Evolutionary conservation across 2,329 filamentous ascomycete genomes (phyloP).

Genomic region (Leptosphaerulina australis): DNA sequence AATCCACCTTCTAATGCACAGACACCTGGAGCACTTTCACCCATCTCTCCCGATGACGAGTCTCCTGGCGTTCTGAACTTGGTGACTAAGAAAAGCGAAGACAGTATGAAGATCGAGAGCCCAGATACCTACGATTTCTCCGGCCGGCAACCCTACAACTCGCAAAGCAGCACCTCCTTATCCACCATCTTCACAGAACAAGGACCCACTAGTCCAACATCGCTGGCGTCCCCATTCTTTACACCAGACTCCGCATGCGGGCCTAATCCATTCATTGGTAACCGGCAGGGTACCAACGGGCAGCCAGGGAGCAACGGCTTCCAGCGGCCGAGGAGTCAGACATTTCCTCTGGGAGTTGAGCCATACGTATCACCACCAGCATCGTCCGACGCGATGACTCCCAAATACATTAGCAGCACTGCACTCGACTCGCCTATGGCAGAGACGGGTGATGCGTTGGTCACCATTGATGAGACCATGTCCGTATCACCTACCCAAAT

Average conservation of each 20-base stretch:
- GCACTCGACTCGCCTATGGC: slow-evolving; percentile 60
- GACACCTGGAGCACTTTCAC: slow-evolving; percentile 71
- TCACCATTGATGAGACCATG: slow-evolving; percentile 52
- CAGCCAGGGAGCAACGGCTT: slow-evolving; percentile 61
- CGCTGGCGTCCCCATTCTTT: slow-evolving; percentile 76
- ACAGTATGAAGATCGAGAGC: slow-evolving; percentile 66
- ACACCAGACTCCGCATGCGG: slow-evolving; percentile 72
- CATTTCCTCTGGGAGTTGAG: slow-evolving; percentile 75
- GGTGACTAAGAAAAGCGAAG: slow-evolving; percentile 68
- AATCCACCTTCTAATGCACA: slow-evolving; percentile 63
- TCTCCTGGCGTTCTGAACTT: slow-evolving; percentile 72
- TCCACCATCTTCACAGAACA: slow-evolving; percentile 71
- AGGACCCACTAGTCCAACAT: slow-evolving; percentile 74
- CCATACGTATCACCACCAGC: slow-evolving; percentile 60
- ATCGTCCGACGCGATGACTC: slow-evolving; percentile 60
- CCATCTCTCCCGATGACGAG: slow-evolving; percentile 71
- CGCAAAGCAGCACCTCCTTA: slow-evolving; percentile 69
- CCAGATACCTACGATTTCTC: slow-evolving; percentile 65
- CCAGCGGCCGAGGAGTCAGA: slow-evolving; percentile 83
- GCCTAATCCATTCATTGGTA: slow-evolving; percentile 66
- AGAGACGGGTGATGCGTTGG: slow-evolving; percentile 50
- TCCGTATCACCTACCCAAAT: slow-evolving; percentile 43
- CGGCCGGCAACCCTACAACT: slow-evolving; percentile 67
- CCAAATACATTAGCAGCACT: slow-evolving; percentile 57
- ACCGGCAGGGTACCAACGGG: slow-evolving; percentile 55